Base-by-base conservation (phyloP, 2,329 filamentous ascomycete genomes). In the Phyllosticta citriasiana region DNA sequence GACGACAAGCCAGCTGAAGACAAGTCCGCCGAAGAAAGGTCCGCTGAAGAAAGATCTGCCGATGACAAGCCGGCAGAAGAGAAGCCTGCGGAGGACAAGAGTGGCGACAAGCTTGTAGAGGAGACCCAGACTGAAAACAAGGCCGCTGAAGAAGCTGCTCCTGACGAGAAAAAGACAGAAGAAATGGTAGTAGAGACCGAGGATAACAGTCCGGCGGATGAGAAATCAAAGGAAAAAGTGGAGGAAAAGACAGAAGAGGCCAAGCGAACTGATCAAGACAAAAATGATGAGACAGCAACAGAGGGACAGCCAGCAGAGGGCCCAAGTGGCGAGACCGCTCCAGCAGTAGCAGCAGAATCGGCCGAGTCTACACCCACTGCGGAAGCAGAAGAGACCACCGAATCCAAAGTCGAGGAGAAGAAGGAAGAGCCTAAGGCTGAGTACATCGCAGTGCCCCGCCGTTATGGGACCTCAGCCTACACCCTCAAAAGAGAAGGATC, bases 401-500 rank as follows among this genome's bases (percentile, higher is more conserved):
- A 53, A 53, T 26, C 52, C 19, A 53, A 53, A 12, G 47, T 9
- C 2, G 54, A 57, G 12, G 59, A 57, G 30, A 27, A 54, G 2
- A 40, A 53, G 14, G 58, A 55, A 27, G 58, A 60, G 7, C n/a
- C 53, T 8, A 53, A 52, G n/a, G 25, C 53, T 1, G 40, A 56
- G 26, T 61, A 61, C 55, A 61, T 61, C 24, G 26, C 47, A 7
- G 8, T 61, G 16, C 50, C 59, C 5, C 59, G 59, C 26, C 52
- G 53, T 26, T 57, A 57, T 30, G 55, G 59, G 16, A 53, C 59
- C 8, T n/a, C 40, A 5, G 3, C 40, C 14, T 16, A 47, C 14
- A 47, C 40, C n/a, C 40, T 47, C 40, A 47, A 47, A 47, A n/a
- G 40, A 7, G 40, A 47, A 7, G 40, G 14, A n/a, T n/a, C 40